Base-by-base conservation (phyloP, 1,284 basidiomycete species). In the Tilletia indica region DNA sequence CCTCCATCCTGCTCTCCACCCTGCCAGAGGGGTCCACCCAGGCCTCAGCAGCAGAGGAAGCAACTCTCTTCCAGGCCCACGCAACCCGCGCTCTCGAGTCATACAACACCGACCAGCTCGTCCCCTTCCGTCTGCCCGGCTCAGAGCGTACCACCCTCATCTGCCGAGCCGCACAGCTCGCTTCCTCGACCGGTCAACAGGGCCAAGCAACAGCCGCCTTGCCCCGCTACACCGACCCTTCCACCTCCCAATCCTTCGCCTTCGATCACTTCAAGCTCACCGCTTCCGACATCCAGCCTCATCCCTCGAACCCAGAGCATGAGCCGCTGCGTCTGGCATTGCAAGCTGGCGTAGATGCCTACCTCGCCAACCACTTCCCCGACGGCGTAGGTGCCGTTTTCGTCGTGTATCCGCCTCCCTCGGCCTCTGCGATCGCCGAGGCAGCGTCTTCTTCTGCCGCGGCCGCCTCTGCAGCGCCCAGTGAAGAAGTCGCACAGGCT, bases 281-380 rank as follows among this genome's bases (percentile, higher is more conserved):
- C 31, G 48, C 68, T 19, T 66, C 68, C n/a, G 45, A 66, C 21
- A 45, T 54, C 25, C 31, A 72, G 21, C 68, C 54, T 47, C 45
- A 47, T 68, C 42, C 68, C 39, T 21, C 61, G 31, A 64, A 64
- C n/a, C 36, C 61, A 9, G 61, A 64, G 19, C 31, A 16, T 38
- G 70, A 71, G 25, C 34, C 54, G 12, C 48, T 77, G 3, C 72
- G 82, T 14, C n/a, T 70, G 11, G 75, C 74, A 0, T 58, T 84
- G 47, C 77, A 84, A 21, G 67, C 74, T 19, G 64, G 71, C 2
- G 47, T 82, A 8, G 71, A 73, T 11, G 69, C 56, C 42, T 84
- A 84, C 68, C 74, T 82, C 2, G 66, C 61, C 36, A 76, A 82
- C 61, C 73, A 79, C 47, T 84, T 80, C 71, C 75, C 73, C n/a